phyloP scores from a whole-genome alignment of 2,329 filamentous ascomycete genomes.

The Decorospora gaudefroyi region DNA sequence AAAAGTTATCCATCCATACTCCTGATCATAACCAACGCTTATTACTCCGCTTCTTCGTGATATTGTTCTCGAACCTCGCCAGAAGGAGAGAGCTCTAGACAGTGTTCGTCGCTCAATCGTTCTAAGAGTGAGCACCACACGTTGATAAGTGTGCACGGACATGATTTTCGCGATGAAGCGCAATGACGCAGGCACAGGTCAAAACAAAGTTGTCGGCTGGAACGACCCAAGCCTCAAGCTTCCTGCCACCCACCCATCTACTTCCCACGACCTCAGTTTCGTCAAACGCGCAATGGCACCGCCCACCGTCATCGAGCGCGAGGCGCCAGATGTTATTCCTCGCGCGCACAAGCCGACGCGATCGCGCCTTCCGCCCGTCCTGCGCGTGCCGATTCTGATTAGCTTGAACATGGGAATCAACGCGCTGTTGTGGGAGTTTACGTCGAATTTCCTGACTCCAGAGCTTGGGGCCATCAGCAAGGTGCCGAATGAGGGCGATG shows the following conservation, averaged over 20 bases:
- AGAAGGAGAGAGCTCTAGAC: too few species aligned
- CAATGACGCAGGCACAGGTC: slow-evolving; percentile 8
- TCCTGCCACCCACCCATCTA: slow-evolving; percentile 5
- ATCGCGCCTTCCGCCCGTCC: slow-evolving; percentile 41
- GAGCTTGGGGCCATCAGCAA: slow-evolving; percentile 71
- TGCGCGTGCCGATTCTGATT: slow-evolving; percentile 53
- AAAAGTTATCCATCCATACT: too few species aligned
- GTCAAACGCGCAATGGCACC: slow-evolving; percentile 31
- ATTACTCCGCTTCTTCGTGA: too few species aligned
- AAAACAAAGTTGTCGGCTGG: slow-evolving; percentile 10
- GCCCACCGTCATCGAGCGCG: slow-evolving; percentile 33
- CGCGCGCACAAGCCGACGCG: slow-evolving; percentile 29
- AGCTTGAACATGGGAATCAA: slow-evolving; percentile 64
- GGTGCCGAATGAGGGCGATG: slow-evolving; percentile 61
- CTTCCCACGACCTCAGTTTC: slow-evolving; percentile 5
- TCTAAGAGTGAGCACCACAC: too few species aligned
- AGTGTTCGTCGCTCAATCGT: too few species aligned
- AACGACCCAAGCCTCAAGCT: slow-evolving; percentile 1
- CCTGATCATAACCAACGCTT: too few species aligned
- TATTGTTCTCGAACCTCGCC: too few species aligned
- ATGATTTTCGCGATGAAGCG: neutral
- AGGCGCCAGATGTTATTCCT: slow-evolving; percentile 32
- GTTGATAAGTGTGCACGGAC: neutral
- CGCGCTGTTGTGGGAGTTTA: slow-evolving; percentile 65
- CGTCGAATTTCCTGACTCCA: slow-evolving; percentile 63